Percentiles rank a stretch among this genome's conserved stretches.
Conservation (phyloP, 176 grass and related monocot genomes). For the Areca catechu region DNA sequence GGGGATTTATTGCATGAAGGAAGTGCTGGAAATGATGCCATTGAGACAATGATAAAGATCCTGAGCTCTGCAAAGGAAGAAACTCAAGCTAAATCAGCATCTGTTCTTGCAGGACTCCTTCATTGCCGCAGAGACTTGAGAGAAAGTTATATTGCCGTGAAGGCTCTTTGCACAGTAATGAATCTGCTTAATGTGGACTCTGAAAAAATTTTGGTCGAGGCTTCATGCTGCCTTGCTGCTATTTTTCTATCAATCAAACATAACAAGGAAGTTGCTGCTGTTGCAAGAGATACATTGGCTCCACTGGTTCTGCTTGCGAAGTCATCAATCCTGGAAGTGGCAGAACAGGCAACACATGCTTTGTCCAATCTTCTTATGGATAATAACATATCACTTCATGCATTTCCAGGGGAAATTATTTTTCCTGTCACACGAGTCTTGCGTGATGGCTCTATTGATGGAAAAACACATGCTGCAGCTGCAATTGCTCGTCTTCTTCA, state of each 20-base stretch:
- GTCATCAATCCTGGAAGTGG: constrained; percentile 73
- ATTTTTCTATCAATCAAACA: constrained; percentile 97
- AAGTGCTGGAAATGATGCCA: constrained; percentile 90
- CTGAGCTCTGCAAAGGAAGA: constrained; percentile 76
- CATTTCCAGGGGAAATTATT: constrained; percentile 64
- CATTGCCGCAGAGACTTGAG: constrained; percentile 84
- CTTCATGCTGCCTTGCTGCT: constrained; percentile 71
- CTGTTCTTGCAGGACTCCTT: constrained; percentile 74
- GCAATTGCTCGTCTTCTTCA: constrained; percentile 85
- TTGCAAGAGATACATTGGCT: constrained; percentile 72
- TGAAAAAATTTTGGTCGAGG: constrained; percentile 64
- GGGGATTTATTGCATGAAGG: constrained; percentile 97
- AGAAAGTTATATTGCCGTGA: constrained; percentile 78
- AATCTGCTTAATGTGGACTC: constrained; percentile 75
- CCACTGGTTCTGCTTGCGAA: constrained; percentile 53
- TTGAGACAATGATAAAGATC: constrained; percentile 99
- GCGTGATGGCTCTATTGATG: constrained; percentile 79
- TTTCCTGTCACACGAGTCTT: constrained; percentile 71
- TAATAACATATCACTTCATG: constrained; percentile 61
- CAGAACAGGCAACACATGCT: constrained; percentile 87
- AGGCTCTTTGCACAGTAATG: constrained; percentile 72
- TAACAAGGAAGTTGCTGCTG: constrained; percentile 76
- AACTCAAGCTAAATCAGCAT: constrained; percentile 90
- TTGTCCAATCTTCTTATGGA: constrained; percentile 95
- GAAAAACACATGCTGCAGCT: constrained; percentile 87